These are phyloP conservation scores for Volvox africanus DNA, from an alignment of 139 green algal genomes.

Conservation along the genomic window DNA sequence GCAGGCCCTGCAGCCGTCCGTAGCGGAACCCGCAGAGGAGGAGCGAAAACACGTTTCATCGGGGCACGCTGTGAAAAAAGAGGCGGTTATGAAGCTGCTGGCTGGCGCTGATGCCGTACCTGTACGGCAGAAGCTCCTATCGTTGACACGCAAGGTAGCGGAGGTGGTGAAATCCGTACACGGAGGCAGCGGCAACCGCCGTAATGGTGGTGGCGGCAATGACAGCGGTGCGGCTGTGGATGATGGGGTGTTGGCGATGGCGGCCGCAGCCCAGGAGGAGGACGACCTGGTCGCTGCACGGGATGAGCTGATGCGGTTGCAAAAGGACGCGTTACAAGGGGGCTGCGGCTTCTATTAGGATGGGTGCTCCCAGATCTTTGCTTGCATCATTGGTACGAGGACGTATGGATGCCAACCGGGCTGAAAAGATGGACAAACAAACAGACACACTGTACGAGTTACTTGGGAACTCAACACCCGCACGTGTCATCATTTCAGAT, in stretches of 20 bases:
- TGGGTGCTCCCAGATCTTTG: too few species aligned
- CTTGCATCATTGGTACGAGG: not conserved
- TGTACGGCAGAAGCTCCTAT: slow-evolving; percentile 9
- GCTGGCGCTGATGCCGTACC: not conserved
- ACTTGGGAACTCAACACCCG: too few species aligned
- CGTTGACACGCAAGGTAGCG: not conserved
- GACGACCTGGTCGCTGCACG: not conserved
- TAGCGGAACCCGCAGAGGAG: not conserved
- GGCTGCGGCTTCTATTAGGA: not conserved
- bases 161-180: not conserved
- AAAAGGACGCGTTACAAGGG: not conserved
- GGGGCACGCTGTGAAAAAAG: not conserved
- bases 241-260: not conserved
- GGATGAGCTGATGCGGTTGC: not conserved
- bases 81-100: not conserved
- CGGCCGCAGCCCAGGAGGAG: not conserved
- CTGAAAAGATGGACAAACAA: not conserved
- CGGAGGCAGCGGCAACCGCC: not conserved
- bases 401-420: not conserved
- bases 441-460: too few species aligned
- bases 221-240: not conserved
- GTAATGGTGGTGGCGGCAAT: not conserved
- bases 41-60: not conserved
- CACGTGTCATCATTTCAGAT: not conserved
- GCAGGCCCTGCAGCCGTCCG: not conserved